These are phyloP conservation scores for Amborella trichopoda DNA, from an alignment of 164 flowering plant genomes.

Conservation along the genomic window DNA sequence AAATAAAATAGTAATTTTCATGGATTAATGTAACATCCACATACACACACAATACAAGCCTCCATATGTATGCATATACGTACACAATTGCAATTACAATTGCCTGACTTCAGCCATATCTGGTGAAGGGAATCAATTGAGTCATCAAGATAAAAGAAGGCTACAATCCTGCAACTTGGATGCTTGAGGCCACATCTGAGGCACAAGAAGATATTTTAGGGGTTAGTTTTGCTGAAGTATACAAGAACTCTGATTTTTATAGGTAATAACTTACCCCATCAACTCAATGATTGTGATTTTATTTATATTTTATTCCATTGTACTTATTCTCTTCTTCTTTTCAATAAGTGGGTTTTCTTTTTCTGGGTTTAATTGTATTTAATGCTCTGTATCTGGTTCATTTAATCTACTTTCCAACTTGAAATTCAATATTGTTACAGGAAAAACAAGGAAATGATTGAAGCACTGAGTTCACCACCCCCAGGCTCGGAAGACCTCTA, in stretches of 20 bases:
- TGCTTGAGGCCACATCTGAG: conserved; percentile 10
- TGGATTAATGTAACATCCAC: too few relatives aligned
- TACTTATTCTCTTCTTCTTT: neutral
- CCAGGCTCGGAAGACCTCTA: conserved; percentile 38
- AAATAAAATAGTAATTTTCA: too few relatives aligned
- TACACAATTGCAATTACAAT: too few relatives aligned
- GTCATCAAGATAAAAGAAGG: conserved; percentile 7
- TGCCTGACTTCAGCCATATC: too few relatives aligned
- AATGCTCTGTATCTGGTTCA: too few relatives aligned
- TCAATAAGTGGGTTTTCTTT: too few relatives aligned
- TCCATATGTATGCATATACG: too few relatives aligned
- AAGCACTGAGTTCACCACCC: conserved; percentile 32
- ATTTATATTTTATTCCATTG: neutral
- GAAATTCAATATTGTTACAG: too few relatives aligned
- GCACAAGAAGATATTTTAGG: conserved; percentile 6
- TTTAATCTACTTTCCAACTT: too few relatives aligned
- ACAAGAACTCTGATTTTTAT: conserved; percentile 5
- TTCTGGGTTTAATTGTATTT: too few relatives aligned
- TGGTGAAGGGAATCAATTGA: conserved; percentile 5
- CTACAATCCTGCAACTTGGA: conserved; percentile 16
- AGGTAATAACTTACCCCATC: too few relatives aligned
- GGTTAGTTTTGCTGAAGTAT: conserved; percentile 9
- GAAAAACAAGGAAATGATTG: conserved; percentile 28
- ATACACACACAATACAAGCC: too few relatives aligned
- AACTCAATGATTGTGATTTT: neutral